phyloP scores from a whole-genome alignment of 805 yeast genomes.

The Saccharomyces kudriavzevii region DNA sequence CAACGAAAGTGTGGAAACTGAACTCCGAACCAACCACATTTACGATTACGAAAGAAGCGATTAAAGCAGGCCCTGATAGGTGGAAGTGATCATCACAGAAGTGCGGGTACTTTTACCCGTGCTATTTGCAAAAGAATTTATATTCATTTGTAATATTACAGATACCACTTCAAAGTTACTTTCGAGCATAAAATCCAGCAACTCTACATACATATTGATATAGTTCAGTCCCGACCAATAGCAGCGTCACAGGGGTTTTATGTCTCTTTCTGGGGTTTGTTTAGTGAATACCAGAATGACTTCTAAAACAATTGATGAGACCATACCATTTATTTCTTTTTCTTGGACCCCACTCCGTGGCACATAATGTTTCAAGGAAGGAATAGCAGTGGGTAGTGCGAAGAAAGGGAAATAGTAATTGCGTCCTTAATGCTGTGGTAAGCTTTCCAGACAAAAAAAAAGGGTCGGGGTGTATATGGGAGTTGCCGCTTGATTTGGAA shows the following conservation, averaged over 20 bases:
- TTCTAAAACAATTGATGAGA: too few relatives aligned
- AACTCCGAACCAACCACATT: slow-evolving; percentile 26
- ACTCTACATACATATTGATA: too few relatives aligned
- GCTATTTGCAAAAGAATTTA: too few relatives aligned
- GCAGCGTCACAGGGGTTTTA: too few relatives aligned
- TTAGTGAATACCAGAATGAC: too few relatives aligned
- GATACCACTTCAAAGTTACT: not conserved
- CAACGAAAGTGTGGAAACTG: slow-evolving; percentile 24
- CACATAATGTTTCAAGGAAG: too few relatives aligned
- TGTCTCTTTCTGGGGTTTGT: too few relatives aligned
- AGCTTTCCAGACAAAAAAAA: not conserved
- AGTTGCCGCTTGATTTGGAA: not conserved
- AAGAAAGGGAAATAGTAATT: not conserved
- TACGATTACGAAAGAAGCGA: slow-evolving; percentile 13
- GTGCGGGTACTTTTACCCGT: not conserved
- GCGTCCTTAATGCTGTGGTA: not conserved
- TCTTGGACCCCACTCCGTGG: not conserved
- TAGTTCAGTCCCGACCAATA: too few relatives aligned
- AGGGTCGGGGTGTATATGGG: not conserved
- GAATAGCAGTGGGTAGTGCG: too few relatives aligned
- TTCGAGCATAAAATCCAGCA: too few relatives aligned
- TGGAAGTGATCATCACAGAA: not conserved
- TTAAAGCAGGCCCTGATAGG: not conserved
- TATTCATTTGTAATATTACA: not conserved
- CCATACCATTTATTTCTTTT: not conserved